These are phyloP conservation scores for Leccinum angustisporum DNA, from an alignment of 1,284 basidiomycete genomes.

Conservation along the genomic window DNA sequence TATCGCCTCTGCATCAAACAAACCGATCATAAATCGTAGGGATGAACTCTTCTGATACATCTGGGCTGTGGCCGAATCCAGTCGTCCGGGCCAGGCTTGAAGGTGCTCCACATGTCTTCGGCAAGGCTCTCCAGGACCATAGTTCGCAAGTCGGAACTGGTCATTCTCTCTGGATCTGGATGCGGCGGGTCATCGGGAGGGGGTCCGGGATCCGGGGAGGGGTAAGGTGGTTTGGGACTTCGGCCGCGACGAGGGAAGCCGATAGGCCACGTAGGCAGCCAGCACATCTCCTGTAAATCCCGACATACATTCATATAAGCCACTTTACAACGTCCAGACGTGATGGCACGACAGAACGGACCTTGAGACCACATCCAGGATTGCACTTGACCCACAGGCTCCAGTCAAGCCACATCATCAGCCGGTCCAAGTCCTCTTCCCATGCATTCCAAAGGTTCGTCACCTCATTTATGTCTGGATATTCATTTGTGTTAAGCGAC, in stretches of 20 bases:
- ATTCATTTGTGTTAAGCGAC: constrained; percentile 1
- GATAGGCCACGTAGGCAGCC: constrained; percentile 47
- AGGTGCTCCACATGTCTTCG: not conserved
- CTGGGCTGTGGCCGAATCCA: constrained; percentile 29
- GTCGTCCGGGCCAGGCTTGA: constrained; percentile 11
- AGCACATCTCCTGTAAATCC: constrained; percentile 43
- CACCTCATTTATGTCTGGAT: constrained; percentile 1
- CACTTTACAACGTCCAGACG: not conserved
- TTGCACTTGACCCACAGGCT: constrained; percentile 39
- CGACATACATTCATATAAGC: not conserved
- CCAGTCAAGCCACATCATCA: constrained; percentile 47
- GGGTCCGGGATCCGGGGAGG: not conserved
- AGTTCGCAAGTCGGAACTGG: not conserved
- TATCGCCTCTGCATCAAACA: not conserved
- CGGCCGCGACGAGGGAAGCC: constrained; percentile 7
- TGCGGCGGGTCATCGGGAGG: not conserved
- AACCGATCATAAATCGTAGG: too few species aligned
- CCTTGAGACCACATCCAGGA: constrained; percentile 37
- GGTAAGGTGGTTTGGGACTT: not conserved
- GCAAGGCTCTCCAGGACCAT: constrained; percentile 1
- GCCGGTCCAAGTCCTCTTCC: constrained; percentile 23
- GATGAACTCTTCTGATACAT: constrained; percentile 18
- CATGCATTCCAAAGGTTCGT: constrained; percentile 22
- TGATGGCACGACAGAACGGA: constrained; percentile 14
- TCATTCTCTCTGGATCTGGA: not conserved